Evolutionary conservation across 352 stramenopile genomes (phyloP).

Genomic region (Phytopythium oedochilum): DNA sequence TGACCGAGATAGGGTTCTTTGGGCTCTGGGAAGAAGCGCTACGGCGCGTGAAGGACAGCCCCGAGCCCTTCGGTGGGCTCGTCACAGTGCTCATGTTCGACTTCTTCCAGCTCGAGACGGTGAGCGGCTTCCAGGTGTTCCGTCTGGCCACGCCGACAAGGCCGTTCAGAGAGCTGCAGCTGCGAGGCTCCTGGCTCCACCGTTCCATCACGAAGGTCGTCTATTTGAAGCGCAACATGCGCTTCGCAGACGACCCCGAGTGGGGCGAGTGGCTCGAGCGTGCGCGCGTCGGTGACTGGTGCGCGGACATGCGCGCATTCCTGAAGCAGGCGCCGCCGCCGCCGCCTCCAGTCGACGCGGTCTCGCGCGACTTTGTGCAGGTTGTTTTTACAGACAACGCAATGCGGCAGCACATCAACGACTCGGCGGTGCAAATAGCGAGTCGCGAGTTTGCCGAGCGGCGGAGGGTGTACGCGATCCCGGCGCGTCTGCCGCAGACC

Average conservation of each 20-base stretch:
- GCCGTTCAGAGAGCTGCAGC: not conserved
- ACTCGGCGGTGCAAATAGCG: not conserved
- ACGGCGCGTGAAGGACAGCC: conserved; percentile 10
- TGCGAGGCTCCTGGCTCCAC: too few relatives aligned
- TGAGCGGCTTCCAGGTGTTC: conserved; percentile 5
- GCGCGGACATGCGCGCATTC: not conserved
- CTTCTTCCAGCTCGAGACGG: conserved; percentile 6
- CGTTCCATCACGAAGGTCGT: conserved; percentile 15
- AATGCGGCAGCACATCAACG: not conserved
- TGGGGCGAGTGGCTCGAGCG: conserved; percentile 12
- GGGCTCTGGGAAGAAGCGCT: conserved; percentile 22
- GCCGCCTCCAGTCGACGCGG: too few relatives aligned
- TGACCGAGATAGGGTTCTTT: conserved; percentile 18
- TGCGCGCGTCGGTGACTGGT: conserved; percentile 8
- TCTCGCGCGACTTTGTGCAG: too few relatives aligned
- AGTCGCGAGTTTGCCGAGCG: not conserved
- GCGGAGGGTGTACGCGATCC: not conserved
- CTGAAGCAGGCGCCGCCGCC: not conserved
- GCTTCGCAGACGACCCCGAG: conserved; percentile 12
- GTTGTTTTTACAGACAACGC: conserved; percentile 6
- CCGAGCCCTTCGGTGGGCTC: conserved; percentile 8
- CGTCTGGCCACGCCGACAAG: conserved; percentile 2
- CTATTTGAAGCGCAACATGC: conserved; percentile 16
- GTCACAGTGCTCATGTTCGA: conserved; percentile 15
- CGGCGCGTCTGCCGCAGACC: not conserved